Conservation (phyloP, 768 basidiomycete genomes). For the Rhodotorula babjevae region DNA sequence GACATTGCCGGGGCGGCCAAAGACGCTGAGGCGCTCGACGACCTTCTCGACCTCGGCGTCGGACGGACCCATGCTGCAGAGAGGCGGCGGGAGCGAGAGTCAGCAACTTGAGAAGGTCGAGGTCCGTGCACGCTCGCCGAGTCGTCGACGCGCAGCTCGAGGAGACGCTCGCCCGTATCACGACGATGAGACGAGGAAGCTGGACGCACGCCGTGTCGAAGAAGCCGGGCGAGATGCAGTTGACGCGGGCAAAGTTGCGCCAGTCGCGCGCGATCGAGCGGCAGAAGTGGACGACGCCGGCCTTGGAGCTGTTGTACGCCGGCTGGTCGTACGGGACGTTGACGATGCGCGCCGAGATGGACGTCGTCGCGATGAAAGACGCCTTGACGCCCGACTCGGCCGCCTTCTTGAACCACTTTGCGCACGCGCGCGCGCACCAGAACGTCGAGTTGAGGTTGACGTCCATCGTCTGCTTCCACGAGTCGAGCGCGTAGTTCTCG, state of each 20-base stretch:
- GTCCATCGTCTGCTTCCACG: not conserved
- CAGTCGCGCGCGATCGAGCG: conserved; percentile 46
- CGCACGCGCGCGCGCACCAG: not conserved
- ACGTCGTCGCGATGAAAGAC: conserved; percentile 30
- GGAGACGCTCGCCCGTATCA: too few species aligned
- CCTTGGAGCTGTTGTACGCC: conserved; percentile 46
- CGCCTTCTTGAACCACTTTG: conserved; percentile 27
- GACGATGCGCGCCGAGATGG: conserved; percentile 23
- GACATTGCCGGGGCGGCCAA: conserved; percentile 14
- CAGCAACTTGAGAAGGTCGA: not conserved
- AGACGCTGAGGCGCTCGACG: conserved; percentile 7
- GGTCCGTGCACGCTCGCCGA: not conserved
- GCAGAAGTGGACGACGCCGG: conserved; percentile 45
- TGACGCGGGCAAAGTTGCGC: conserved; percentile 45
- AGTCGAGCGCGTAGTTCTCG: not conserved
- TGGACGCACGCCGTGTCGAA: conserved; percentile 4
- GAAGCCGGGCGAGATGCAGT: conserved; percentile 38
- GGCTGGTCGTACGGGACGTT: conserved; percentile 23
- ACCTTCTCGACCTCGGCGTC: not conserved
- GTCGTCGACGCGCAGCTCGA: not conserved
- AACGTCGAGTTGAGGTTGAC: conserved; percentile 3
- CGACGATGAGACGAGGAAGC: not conserved
- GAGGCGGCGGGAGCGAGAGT: not conserved
- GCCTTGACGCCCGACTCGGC: conserved; percentile 10
- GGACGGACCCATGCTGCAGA: conserved; percentile 1